Evolutionary conservation across 192 early-diverging fungal species (phyloP).

Genomic region (Rhizophagus prolifer): DNA sequence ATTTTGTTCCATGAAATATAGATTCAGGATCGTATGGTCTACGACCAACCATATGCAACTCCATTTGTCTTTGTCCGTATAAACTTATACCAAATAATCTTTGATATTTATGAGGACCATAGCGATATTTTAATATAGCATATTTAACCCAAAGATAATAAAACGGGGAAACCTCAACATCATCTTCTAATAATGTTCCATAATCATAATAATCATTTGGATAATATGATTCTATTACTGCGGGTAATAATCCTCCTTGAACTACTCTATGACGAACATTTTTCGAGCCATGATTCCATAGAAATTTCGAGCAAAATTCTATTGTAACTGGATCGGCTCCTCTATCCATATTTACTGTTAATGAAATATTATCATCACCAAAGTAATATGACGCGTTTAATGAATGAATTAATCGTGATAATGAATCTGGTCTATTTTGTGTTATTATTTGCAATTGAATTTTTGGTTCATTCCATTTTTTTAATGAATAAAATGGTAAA

Average conservation of each 20-base stretch:
- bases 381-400: constrained; percentile 44
- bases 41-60: constrained; percentile 50
- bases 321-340: constrained; percentile 52
- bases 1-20: constrained; percentile 44
- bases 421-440: constrained; percentile 54
- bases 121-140: constrained; percentile 54
- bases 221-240: constrained; percentile 61
- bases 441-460: constrained; percentile 57
- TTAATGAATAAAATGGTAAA: constrained; percentile 41
- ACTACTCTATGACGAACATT: constrained; percentile 50
- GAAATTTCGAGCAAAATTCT: constrained; percentile 42
- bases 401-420: constrained; percentile 54
- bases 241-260: constrained; percentile 57
- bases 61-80: constrained; percentile 56
- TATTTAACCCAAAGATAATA: constrained; percentile 61
- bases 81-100: constrained; percentile 57
- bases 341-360: constrained; percentile 59
- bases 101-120: constrained; percentile 38
- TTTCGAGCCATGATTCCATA: constrained; percentile 53
- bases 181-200: constrained; percentile 59
- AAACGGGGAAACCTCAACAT: constrained; percentile 60
- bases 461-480: constrained; percentile 54
- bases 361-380: constrained; percentile 47
- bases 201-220: constrained; percentile 55
- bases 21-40: constrained; percentile 49